phyloP scores from a whole-genome alignment of 768 basidiomycete species.

The Suillus occidentalis region DNA sequence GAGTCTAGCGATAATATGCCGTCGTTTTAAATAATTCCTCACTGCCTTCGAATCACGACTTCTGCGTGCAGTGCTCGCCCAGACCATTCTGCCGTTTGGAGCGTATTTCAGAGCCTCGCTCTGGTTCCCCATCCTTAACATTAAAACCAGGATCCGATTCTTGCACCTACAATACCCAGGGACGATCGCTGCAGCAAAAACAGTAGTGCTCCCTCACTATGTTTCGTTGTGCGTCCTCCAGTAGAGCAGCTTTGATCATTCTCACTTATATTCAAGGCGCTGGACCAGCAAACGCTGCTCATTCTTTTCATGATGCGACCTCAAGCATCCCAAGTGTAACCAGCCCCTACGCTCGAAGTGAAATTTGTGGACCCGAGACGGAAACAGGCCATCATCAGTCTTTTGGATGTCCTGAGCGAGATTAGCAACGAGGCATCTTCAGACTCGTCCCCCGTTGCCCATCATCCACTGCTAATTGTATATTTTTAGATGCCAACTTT shows the following conservation, averaged over 20 bases:
- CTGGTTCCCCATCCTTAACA: background rate
- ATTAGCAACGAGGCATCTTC: conserved; percentile 40
- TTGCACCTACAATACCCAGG: background rate
- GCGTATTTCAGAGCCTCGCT: too few species aligned
- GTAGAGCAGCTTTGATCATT: conserved; percentile 24
- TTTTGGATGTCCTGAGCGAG: conserved; percentile 48
- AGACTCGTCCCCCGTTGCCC: conserved; percentile 9
- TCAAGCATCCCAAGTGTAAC: conserved; percentile 24
- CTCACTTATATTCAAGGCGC: background rate
- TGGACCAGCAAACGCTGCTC: conserved; percentile 15
- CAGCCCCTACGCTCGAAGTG: conserved; percentile 30
- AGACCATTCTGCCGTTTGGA: too few species aligned
- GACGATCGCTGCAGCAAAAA: background rate
- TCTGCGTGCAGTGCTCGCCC: too few species aligned
- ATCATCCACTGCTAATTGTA: conserved; percentile 6
- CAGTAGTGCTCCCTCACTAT: conserved; percentile 13
- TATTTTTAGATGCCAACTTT: conserved; percentile 24
- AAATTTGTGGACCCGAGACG: conserved; percentile 32
- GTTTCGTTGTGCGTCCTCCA: conserved; percentile 28
- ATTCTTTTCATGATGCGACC: conserved; percentile 25
- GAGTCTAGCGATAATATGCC: too few species aligned
- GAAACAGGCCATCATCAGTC: conserved; percentile 45
- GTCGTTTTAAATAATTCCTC: too few species aligned
- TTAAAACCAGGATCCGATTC: background rate
- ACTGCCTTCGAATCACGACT: too few species aligned